phyloP scores from a whole-genome alignment of 441 rosid genomes.

The Populus hybrid region DNA sequence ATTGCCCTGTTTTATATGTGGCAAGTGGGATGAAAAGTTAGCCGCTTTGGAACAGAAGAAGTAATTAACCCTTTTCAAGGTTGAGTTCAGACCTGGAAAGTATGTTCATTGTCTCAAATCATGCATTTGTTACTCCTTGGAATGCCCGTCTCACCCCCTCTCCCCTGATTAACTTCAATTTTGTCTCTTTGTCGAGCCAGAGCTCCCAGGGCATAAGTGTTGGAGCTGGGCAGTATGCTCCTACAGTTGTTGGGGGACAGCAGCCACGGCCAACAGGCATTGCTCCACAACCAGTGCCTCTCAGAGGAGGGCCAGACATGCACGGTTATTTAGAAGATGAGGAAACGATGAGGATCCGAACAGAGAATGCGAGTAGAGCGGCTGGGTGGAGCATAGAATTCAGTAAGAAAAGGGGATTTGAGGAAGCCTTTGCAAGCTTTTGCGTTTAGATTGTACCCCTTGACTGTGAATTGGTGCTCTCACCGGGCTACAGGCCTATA shows the following conservation, averaged over 20 bases:
- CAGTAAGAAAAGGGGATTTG: constrained; percentile 72
- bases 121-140: neutral
- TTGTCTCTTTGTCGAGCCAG: constrained; percentile 22
- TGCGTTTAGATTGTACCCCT: constrained; percentile 44
- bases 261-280: constrained; percentile 73
- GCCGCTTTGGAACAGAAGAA: neutral
- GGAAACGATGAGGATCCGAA: constrained; percentile 61
- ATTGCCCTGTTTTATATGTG: neutral
- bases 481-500: too few species aligned
- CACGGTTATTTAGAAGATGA: constrained; percentile 58
- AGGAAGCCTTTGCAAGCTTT: constrained; percentile 82
- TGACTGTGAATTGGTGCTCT: neutral
- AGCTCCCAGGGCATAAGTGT: constrained; percentile 38
- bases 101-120: neutral
- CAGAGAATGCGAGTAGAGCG: constrained; percentile 74
- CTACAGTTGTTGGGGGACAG: constrained; percentile 66
- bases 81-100: neutral
- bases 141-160: neutral
- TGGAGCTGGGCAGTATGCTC: constrained; percentile 53
- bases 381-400: constrained; percentile 84
- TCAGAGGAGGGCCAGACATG: constrained; percentile 45
- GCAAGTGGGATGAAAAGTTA: neutral
- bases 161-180: neutral
- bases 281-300: constrained; percentile 73
- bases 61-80: neutral